Evolutionary conservation across 108 stramenopile species (phyloP).

Genomic region (Schizochytrium sp.): DNA sequence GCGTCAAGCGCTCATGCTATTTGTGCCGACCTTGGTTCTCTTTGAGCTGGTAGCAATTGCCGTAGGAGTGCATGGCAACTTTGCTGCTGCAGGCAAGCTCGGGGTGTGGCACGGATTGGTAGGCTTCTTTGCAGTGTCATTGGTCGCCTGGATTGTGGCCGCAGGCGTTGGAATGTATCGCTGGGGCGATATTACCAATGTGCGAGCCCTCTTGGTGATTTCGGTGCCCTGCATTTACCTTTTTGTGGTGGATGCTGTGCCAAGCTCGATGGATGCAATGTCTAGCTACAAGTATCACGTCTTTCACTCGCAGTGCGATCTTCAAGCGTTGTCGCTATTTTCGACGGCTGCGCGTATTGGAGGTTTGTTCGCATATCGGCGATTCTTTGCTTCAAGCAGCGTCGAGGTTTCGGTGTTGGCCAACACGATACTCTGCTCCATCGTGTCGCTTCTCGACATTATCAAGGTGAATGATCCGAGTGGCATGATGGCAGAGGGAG

Average conservation of each 20-base stretch:
- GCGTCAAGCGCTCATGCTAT: not conserved
- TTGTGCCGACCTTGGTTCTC: not conserved
- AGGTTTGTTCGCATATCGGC: not conserved
- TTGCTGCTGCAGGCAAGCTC: not conserved
- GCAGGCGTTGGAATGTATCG: not conserved
- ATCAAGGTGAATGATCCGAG: not conserved
- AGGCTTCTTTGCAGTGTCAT: not conserved
- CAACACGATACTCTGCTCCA: not conserved
- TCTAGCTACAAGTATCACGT: slow-evolving; percentile 2
- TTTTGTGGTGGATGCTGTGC: not conserved
- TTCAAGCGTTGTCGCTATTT: not conserved
- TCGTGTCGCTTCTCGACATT: not conserved
- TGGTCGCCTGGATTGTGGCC: not conserved
- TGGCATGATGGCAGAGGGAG: no score
- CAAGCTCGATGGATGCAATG: not conserved
- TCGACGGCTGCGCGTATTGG: not conserved
- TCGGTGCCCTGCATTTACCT: slow-evolving; percentile 17
- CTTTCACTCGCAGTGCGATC: not conserved
- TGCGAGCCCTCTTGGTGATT: not conserved
- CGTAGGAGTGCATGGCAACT: not conserved
- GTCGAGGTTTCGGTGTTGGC: not conserved
- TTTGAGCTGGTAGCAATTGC: not conserved
- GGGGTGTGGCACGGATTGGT: not conserved
- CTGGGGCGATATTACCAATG: not conserved
- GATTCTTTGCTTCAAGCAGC: not conserved